A percentile compares a stretch with the other conserved stretches of the same genome.
Conservation (phyloP, 208 protist species). For the Endotrypanum monterogeii region DNA sequence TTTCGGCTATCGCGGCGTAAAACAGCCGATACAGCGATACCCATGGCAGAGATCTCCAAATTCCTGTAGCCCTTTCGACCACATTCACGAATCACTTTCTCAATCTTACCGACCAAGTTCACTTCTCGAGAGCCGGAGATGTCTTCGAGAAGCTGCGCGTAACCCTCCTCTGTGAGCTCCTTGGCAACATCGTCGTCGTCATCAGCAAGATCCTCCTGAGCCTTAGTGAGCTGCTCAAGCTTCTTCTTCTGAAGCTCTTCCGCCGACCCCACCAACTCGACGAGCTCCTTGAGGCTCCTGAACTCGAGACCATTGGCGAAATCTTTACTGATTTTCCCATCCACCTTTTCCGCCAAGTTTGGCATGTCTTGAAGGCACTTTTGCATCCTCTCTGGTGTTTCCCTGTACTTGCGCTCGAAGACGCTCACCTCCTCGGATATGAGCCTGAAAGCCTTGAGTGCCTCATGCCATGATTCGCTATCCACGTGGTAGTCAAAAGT, state of each 20-base stretch:
- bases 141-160: conserved; percentile 28
- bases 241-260: conserved; percentile 34
- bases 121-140: conserved; percentile 31
- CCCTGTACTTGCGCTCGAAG: conserved; percentile 51
- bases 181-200: conserved; percentile 28
- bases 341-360: conserved; percentile 51
- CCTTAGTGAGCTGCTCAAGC: conserved; percentile 39
- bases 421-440: conserved; percentile 21
- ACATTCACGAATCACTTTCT: conserved; percentile 51
- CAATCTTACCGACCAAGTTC: conserved; percentile 43
- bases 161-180: conserved; percentile 35
- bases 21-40: conserved; percentile 41
- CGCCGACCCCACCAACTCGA: conserved; percentile 33
- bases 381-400: conserved; percentile 37
- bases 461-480: conserved; percentile 37
- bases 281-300: conserved; percentile 55
- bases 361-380: conserved; percentile 56
- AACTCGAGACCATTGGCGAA: conserved; percentile 53
- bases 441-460: conserved; percentile 44
- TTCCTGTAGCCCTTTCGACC: conserved; percentile 40
- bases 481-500: conserved; percentile 57
- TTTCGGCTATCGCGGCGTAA: conserved; percentile 53
- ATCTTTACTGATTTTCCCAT: conserved; percentile 43
- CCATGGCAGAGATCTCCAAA: conserved; percentile 59
- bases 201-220: conserved; percentile 36